Evolutionary conservation across 2,329 filamentous ascomycete genomes (phyloP), one percentile per base, ranked within the genome.

Genomic region (Aspergillus glaucus): DNA sequence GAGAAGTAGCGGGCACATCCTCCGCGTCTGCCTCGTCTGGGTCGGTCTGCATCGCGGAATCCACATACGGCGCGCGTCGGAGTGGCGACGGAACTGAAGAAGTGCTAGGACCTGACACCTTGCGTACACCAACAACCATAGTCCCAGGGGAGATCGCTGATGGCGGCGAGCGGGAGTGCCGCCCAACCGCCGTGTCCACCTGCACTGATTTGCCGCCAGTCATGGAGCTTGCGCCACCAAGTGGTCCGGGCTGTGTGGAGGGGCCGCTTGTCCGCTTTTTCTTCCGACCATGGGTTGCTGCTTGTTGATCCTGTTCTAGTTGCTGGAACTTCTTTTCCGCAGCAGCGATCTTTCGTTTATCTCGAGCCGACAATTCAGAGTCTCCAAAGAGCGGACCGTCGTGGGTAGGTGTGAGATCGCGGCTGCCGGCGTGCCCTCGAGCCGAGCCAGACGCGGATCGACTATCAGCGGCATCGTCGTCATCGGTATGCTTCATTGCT

Each of bases 311-410:
- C 43, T 77, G 72, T 56, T 83, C 81, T 53, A 82, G 70, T 56
- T 80, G 76, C 53, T 80, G 76, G 53, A 84, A 84, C 50, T 83
- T 76, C 54, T 79, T 79, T 57, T 84, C 81, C 39, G 79, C 78
- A 48, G 80, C 79, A 47, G 80, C 79, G 43, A 85, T 73, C 64
- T 85, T 85, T 50, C 80, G 78, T 58, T 76, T 76, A 56, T 85
- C 81, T 4, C 81, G 75, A 52, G 79, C 80, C 2, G 81, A 84
- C 52, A 84, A 70, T 53, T 81, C 80, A 2, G 73, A 63, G 9
- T 73, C 68, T 45, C 69, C 62, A 39, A 75, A 56, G 1, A 55
- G 50, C 49, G 50, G 40, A 2, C 26, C 46, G 6, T 74, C 75
- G 24, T 71, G 65, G 6, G 72, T 76, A 2, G 81, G 81, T 5